Conservation (phyloP, 1,284 basidiomycete genomes). For the Stereum hirsutum region DNA sequence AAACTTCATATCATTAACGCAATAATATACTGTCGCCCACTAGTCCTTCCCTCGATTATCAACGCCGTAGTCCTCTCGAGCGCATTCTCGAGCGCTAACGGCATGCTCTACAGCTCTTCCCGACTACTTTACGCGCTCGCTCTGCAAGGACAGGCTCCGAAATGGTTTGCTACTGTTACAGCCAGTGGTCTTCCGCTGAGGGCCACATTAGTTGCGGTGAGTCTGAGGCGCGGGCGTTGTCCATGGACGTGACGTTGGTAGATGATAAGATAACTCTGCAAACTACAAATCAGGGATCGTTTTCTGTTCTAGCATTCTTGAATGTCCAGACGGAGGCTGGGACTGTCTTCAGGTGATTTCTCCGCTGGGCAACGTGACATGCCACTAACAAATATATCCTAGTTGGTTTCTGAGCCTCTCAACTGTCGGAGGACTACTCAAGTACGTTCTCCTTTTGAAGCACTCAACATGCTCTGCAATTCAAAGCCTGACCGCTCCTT, state of each 20-base stretch:
- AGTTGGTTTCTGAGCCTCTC: constrained; percentile 3
- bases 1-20: neutral
- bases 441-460: constrained; percentile 11
- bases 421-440: too few relatives aligned
- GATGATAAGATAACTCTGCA: too few relatives aligned
- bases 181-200: constrained; percentile 64
- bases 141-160: constrained; percentile 67
- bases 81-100: constrained; percentile 83
- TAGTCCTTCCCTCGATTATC: constrained; percentile 62
- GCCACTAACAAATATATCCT: neutral
- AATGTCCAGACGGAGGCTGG: constrained; percentile 25
- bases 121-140: constrained; percentile 81
- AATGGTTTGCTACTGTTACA: constrained; percentile 56
- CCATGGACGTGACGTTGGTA: too few relatives aligned
- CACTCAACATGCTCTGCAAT: too few relatives aligned
- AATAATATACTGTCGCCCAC: neutral
- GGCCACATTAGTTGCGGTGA: constrained; percentile 42
- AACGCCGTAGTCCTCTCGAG: constrained; percentile 60
- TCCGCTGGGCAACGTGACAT: too few relatives aligned
- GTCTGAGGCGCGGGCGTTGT: too few relatives aligned
- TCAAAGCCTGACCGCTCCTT: constrained; percentile 48
- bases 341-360: too few relatives aligned
- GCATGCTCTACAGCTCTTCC: constrained; percentile 72
- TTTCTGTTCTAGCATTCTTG: constrained; percentile 45
- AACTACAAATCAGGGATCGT: too few relatives aligned